These are phyloP conservation scores for Fonsecaea monophora DNA, from an alignment of 2,329 filamentous ascomycete species.

Conservation along the genomic window DNA sequence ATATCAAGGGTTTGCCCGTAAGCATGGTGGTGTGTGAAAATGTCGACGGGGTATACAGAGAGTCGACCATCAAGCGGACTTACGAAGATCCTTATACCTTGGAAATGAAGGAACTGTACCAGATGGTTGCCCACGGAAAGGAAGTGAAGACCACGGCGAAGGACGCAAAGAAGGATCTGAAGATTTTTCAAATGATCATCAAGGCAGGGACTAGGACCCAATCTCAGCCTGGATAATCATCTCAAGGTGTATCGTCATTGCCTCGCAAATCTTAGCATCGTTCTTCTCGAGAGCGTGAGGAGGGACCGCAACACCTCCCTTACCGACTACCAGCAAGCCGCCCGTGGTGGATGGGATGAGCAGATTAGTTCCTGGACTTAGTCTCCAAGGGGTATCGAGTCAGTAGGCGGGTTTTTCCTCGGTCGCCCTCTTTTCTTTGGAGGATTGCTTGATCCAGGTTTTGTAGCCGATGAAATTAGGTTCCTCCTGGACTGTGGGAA, in stretches of 20 bases:
- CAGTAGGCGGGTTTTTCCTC: conserved; percentile 21
- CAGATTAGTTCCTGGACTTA: not conserved
- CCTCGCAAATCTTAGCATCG: not conserved
- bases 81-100: conserved; percentile 58
- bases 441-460: not conserved
- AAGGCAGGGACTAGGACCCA: conserved; percentile 37
- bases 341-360: not conserved
- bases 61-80: conserved; percentile 51
- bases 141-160: conserved; percentile 50
- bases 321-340: not conserved
- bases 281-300: not conserved
- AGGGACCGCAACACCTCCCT: not conserved
- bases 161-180: conserved; percentile 53
- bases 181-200: conserved; percentile 49
- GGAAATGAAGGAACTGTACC: conserved; percentile 52
- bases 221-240: not conserved
- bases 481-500: conserved; percentile 4
- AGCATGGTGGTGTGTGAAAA: conserved; percentile 57
- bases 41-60: conserved; percentile 49
- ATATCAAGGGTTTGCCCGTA: conserved; percentile 64
- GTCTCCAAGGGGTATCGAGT: conserved; percentile 2
- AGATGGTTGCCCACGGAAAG: conserved; percentile 48
- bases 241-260: not conserved
- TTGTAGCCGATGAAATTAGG: conserved; percentile 1
- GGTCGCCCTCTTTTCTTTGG: conserved; percentile 35